Base-by-base conservation (phyloP, 2,329 filamentous ascomycete species). In the Drechslerella coelobrocha region DNA sequence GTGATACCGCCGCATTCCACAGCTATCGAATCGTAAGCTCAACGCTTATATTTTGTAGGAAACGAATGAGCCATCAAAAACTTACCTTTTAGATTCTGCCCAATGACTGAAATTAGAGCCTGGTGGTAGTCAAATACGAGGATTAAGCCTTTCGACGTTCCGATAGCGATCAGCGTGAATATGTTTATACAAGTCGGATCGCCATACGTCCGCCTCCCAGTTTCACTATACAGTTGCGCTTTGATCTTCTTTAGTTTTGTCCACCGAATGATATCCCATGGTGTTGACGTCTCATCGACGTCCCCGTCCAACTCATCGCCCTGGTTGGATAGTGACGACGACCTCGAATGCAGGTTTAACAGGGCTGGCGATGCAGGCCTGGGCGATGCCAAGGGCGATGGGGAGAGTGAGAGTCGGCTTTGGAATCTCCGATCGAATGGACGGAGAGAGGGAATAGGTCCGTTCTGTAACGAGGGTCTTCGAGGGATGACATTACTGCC, bases 191-290 rank as follows among this genome's bases (percentile, higher is more conserved):
- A 97, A 0, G 93, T 97, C 23, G 93, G 92, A 41, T 88, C 84
- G 26, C 94, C 95, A 82, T 97, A 97, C 78, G 90, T 97, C 72
- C 94, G 88, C 80, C 88, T 94, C 34, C 92, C 94, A 45, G 88
- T 85, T 79, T 99, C 95, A 1, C 93, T 96, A 78, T 97, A 97
- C 2, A 90, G 87, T 78, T 97, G 91, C 0, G 86, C 87, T 23
- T 91, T 92, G 72, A 99, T 86, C 78, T 95, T 97, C 76, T 88
- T 90, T 63, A 99, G 81, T 77, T 90, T 94, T 0, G 91, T 97
- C 95, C 95, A 99, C 77, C 92, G 85, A 68, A 99, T 89, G 59
- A 97, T 92, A 77, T 99, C 94, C 95, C 94, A 99, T 1, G 94
- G 94, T 3, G 90, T 87, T 60, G 91, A 87, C 2, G 87, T 84